Evolutionary conservation across 2,329 filamentous ascomycete species (phyloP).

Genomic region (Ophiognomonia clavigignenti-juglandacearum): DNA sequence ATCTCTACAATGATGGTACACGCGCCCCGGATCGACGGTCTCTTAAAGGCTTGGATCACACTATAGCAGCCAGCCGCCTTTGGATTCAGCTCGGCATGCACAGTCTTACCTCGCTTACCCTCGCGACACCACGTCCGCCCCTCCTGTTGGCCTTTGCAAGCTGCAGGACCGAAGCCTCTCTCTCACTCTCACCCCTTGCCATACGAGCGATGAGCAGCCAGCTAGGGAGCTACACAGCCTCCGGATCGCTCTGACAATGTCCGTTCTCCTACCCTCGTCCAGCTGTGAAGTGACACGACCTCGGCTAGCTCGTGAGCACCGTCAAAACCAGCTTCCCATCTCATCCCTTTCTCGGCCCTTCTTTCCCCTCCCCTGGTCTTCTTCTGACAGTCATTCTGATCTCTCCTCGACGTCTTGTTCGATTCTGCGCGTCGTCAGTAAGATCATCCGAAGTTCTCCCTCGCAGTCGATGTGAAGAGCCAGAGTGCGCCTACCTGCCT

Average conservation of each 20-base stretch:
- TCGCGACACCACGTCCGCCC: background rate
- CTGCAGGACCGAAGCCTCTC: constrained; percentile 1
- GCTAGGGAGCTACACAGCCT: constrained; percentile 13
- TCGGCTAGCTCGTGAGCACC: background rate
- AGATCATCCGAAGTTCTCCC: background rate
- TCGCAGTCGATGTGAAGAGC: background rate
- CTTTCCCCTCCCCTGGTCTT: background rate
- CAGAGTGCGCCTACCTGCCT: background rate
- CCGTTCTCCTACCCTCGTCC: background rate
- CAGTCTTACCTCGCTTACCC: constrained; percentile 1
- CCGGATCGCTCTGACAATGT: constrained; percentile 5
- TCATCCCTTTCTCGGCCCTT: background rate
- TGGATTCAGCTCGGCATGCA: too few relatives aligned
- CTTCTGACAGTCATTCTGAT: background rate
- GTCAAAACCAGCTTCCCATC: background rate
- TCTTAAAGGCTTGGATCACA: too few relatives aligned
- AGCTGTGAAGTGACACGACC: constrained; percentile 5
- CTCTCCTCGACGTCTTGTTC: background rate
- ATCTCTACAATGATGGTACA: too few relatives aligned
- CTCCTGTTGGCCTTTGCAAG: background rate
- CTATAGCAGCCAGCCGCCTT: too few relatives aligned
- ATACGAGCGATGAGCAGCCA: constrained; percentile 7
- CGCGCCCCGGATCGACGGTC: too few relatives aligned
- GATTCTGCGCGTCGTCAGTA: background rate
- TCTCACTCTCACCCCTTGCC: background rate